Evolutionary conservation across 2,329 filamentous ascomycete genomes (phyloP).

Genomic region (Leptographium radiaticola): DNA sequence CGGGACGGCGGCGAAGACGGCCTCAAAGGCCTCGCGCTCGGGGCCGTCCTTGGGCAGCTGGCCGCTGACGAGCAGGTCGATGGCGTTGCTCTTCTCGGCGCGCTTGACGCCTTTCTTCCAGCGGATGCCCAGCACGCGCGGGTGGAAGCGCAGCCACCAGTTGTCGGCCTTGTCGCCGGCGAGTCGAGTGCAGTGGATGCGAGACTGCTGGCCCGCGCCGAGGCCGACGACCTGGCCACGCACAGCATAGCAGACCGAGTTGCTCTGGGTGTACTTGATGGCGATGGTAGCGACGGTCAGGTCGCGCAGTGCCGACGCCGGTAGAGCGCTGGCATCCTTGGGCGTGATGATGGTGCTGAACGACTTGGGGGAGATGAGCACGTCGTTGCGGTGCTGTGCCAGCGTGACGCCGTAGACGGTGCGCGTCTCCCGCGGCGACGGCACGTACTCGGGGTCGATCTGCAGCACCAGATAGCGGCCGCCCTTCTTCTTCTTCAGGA

Average conservation of each 20-base stretch:
- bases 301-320: slow-evolving; percentile 75
- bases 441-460: slow-evolving; percentile 80
- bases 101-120: slow-evolving; percentile 98
- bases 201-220: slow-evolving; percentile 90
- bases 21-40: slow-evolving; percentile 78
- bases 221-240: slow-evolving; percentile 91
- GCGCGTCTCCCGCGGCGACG: slow-evolving; percentile 67
- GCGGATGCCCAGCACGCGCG: slow-evolving; percentile 72
- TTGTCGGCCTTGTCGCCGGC: slow-evolving; percentile 98
- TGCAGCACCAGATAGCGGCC: slow-evolving; percentile 93
- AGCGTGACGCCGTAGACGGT: slow-evolving; percentile 85
- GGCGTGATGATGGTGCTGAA: slow-evolving; percentile 80
- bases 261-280: slow-evolving; percentile 97
- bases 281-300: slow-evolving; percentile 92
- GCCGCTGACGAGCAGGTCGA: slow-evolving; percentile 86
- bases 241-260: slow-evolving; percentile 94
- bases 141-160: slow-evolving; percentile 99
- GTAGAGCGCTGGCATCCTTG: slow-evolving; percentile 59
- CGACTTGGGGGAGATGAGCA: slow-evolving; percentile 69
- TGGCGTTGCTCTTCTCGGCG: slow-evolving; percentile 94
- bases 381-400: slow-evolving; percentile 85
- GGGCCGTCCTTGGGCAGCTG: slow-evolving; percentile 71
- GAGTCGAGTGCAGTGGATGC: slow-evolving; percentile 95
- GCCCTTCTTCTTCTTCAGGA: slow-evolving; percentile 95
- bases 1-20: slow-evolving; percentile 81